These are phyloP conservation scores for Emmonsiellopsis sp. DNA, from an alignment of 2,329 filamentous ascomycete species.

Conservation along the genomic window DNA sequence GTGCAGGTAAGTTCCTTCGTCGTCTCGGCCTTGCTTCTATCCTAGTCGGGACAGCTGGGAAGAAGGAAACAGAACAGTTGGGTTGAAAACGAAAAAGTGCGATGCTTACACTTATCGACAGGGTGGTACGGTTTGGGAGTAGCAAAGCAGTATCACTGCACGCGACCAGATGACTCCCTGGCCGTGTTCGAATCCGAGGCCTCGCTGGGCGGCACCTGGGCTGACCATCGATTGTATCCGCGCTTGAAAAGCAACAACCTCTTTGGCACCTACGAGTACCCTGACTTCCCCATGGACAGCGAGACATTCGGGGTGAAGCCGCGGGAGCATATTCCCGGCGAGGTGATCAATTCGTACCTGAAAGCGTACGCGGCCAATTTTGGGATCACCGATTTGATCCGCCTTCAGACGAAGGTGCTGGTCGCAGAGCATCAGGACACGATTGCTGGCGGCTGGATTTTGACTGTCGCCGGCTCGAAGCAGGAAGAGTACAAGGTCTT, in stretches of 20 bases:
- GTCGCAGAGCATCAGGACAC: constrained; percentile 30
- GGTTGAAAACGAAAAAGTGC: not conserved
- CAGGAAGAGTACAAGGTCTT: constrained; percentile 12
- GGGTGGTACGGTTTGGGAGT: constrained; percentile 50
- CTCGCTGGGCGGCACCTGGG: constrained; percentile 61
- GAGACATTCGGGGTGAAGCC: constrained; percentile 40
- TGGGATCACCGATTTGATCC: constrained; percentile 38
- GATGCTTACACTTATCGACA: constrained; percentile 9
- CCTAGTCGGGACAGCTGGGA: not conserved
- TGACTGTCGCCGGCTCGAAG: constrained; percentile 13
- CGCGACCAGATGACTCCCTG: constrained; percentile 49
- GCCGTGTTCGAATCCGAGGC: constrained; percentile 48
- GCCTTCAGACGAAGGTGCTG: constrained; percentile 41
- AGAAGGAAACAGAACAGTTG: not conserved
- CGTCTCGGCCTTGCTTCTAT: not conserved
- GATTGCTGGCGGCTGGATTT: constrained; percentile 20
- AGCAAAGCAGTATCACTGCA: constrained; percentile 51
- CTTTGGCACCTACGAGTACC: constrained; percentile 61
- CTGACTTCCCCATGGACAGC: constrained; percentile 60
- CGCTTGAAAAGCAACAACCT: constrained; percentile 67
- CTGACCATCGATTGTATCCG: constrained; percentile 53
- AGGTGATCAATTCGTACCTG: constrained; percentile 48
- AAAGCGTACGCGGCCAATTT: constrained; percentile 46
- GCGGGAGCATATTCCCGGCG: constrained; percentile 51
- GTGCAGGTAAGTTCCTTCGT: constrained; percentile 3